Evolutionary conservation across 2,329 filamentous ascomycete genomes (phyloP), one percentile per base, ranked within the genome.

Genomic region (Ophiocordyceps robertsii): DNA sequence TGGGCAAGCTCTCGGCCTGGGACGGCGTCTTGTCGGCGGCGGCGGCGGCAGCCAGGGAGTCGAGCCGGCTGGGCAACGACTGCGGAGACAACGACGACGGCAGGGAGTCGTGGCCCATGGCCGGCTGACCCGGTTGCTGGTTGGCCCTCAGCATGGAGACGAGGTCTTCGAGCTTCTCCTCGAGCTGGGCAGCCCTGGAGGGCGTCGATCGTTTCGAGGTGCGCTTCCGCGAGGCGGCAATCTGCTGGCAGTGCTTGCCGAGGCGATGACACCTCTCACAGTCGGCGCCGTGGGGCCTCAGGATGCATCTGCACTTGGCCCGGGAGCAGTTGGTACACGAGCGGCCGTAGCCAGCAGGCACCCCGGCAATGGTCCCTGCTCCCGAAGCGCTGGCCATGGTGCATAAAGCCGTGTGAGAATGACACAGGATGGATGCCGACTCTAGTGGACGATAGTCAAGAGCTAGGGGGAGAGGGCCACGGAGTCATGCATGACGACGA

Each of bases 81-180:
- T 44, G 44, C 1, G 29, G n/a, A 27, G 37, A 37, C 10, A 49
- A 29, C 17, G 40, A 17, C 27, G 45, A 21, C 21, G 43, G 42
- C 21, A 38, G 21, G 41, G 36, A 21, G 3, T 29, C 14, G 13
- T 35, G 19, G 35, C 35, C 13, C 21, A 29, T 16, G 17, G 9
- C 30, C n/a, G 40, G 38, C 41, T 38, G 36, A 21, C 27, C 12
- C 21, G 44, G 39, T 42, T 44, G 46, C 37, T 60, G 53, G 38
- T 59, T 53, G 29, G 54, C 58, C 42, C 59, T 58, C 10, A 72
- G 51, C n/a, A 72, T 62, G 3, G 63, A 63, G 16, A 70, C 65
- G 3, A 73, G 55, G 43, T 69, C 64, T 38, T 71, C 66, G 8
- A 72, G 57, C 55, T 70, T 72, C 49, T 69, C 66, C 53, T 72